phyloP scores from a whole-genome alignment of 2,329 filamentous ascomycete species.

The Lasiodiplodia citricola region DNA sequence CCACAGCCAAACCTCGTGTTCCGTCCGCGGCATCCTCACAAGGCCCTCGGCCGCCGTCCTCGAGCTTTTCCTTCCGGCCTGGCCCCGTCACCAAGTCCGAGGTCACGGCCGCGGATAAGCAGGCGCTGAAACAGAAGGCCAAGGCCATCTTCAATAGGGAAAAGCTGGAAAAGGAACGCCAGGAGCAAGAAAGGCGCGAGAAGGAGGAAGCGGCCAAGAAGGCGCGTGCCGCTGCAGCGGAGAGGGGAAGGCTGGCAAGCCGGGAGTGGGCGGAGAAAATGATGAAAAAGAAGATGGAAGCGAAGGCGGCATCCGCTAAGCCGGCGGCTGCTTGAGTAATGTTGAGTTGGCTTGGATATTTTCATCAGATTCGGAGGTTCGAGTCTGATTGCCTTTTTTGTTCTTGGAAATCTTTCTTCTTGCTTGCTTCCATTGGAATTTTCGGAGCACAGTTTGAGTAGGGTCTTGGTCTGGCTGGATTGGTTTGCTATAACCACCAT shows the following conservation, averaged over 20 bases:
- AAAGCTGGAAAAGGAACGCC: conserved; percentile 46
- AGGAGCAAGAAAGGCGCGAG: conserved; percentile 48
- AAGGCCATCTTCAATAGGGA: conserved; percentile 54
- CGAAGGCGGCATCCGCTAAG: conserved; percentile 13
- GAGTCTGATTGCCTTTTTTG: background rate
- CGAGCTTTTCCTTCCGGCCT: conserved; percentile 17
- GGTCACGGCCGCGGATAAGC: conserved; percentile 40
- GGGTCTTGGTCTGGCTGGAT: background rate
- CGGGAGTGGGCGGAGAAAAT: conserved; percentile 58
- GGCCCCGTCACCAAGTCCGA: conserved; percentile 31
- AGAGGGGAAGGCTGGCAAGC: conserved; percentile 50
- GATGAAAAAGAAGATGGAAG: conserved; percentile 43
- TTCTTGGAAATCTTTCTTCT: background rate
- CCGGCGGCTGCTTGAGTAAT: conserved; percentile 23
- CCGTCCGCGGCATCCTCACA: conserved; percentile 20
- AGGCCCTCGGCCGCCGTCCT: conserved; percentile 16
- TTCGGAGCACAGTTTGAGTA: background rate
- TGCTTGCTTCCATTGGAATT: background rate
- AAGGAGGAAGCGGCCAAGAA: conserved; percentile 56
- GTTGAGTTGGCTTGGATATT: background rate
- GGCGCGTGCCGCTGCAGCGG: conserved; percentile 53
- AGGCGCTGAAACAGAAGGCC: conserved; percentile 45
- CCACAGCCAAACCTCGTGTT: conserved; percentile 16
- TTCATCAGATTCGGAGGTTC: background rate
- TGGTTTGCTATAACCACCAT: background rate